Percentiles rank a stretch among this genome's conserved stretches.
These are phyloP conservation scores for Pouteria glomerata DNA, from an alignment of 148 eudicot genomes.

Conservation along the genomic window DNA sequence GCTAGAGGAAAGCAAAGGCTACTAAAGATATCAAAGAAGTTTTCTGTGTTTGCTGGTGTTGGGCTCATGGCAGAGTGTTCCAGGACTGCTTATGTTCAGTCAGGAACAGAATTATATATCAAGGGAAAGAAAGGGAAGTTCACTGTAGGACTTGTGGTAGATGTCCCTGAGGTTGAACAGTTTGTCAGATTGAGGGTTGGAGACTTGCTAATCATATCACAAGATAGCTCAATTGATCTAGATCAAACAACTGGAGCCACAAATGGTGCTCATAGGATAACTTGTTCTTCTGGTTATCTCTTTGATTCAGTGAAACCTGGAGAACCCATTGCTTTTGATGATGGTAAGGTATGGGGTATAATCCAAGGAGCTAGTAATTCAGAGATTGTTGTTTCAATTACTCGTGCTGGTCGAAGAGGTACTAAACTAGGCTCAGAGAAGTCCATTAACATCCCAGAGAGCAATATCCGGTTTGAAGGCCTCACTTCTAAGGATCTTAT, in stretches of 20 bases:
- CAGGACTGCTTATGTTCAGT: conserved; percentile 32
- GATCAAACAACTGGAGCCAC: conserved; percentile 6
- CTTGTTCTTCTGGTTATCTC: conserved; percentile 41
- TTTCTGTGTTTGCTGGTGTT: conserved; percentile 35
- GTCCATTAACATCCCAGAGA: conserved; percentile 51
- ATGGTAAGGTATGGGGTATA: conserved; percentile 51
- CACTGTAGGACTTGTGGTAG: conserved; percentile 29
- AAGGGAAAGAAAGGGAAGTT: conserved; percentile 28
- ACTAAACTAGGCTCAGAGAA: conserved; percentile 44
- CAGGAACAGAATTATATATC: conserved; percentile 24
- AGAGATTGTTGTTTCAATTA: conserved; percentile 38
- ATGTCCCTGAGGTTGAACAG: conserved; percentile 39
- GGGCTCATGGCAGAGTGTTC: conserved; percentile 41
- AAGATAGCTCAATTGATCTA: conserved; percentile 28
- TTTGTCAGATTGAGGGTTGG: conserved; percentile 46
- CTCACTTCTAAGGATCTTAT: conserved; percentile 55
- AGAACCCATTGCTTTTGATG: conserved; percentile 45
- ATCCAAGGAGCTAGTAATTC: conserved; percentile 40
- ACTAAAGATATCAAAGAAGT: conserved; percentile 26
- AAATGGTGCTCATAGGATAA: conserved; percentile 24
- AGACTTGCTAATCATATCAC: conserved; percentile 40
- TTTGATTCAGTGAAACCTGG: conserved; percentile 54
- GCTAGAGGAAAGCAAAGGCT: conserved; percentile 43
- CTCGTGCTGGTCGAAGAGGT: conserved; percentile 39
- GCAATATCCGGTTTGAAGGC: conserved; percentile 46